phyloP scores from a whole-genome alignment of 2,329 filamentous ascomycete genomes.

The Hypoxylon sp. region DNA sequence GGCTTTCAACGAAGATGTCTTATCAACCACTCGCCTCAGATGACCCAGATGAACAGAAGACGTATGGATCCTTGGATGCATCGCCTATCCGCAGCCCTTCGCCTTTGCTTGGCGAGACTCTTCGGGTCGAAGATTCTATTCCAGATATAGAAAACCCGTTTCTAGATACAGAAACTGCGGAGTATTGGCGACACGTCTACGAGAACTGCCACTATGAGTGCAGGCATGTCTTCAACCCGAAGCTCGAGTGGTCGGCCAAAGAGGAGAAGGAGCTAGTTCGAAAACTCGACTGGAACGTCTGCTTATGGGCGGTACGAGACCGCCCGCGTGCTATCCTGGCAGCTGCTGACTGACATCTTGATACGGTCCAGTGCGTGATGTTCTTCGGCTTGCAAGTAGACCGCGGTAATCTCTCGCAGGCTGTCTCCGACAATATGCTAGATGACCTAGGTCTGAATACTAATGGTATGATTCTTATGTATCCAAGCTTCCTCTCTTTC shows the following conservation, averaged over 20 bases:
- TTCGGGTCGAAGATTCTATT: constrained; percentile 26
- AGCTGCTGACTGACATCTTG: constrained; percentile 33
- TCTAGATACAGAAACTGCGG: constrained; percentile 47
- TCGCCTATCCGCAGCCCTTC: constrained; percentile 22
- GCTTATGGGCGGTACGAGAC: constrained; percentile 55
- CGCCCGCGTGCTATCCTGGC: constrained; percentile 3
- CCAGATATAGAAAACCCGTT: constrained; percentile 50
- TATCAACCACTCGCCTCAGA: constrained; percentile 38
- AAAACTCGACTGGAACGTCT: constrained; percentile 58
- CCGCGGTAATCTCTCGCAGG: constrained; percentile 69
- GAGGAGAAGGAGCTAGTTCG: constrained; percentile 67
- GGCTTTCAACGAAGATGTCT: constrained; percentile 40
- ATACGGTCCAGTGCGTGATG: constrained; percentile 62
- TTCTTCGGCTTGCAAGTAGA: constrained; percentile 73
- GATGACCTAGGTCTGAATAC: constrained; percentile 61
- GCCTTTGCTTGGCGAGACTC: constrained; percentile 28
- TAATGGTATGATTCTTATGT: constrained; percentile 53
- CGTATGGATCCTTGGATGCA: constrained; percentile 37
- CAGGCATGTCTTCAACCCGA: constrained; percentile 66
- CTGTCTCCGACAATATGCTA: constrained; percentile 71
- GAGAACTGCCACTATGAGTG: constrained; percentile 62
- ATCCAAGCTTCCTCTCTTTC: constrained; percentile 46
- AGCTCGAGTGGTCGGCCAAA: constrained; percentile 63
- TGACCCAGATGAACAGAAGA: constrained; percentile 40
- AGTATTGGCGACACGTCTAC: constrained; percentile 53